phyloP scores from a whole-genome alignment of 345 rosid genomes.

The Linum trigynum region DNA sequence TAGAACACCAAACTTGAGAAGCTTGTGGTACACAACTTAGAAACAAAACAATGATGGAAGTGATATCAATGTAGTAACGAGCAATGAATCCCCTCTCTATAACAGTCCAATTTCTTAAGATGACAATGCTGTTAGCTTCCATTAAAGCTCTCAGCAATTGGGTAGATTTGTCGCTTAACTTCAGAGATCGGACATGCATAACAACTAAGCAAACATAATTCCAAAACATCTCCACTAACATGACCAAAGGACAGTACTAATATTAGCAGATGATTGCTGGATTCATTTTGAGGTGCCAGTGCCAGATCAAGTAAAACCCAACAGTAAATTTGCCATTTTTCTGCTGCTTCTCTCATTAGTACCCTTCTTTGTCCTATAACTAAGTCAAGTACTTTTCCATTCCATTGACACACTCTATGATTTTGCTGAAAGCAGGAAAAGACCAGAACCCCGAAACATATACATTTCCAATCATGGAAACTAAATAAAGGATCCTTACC shows the following conservation, averaged over 20 bases:
- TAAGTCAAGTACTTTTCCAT: not conserved
- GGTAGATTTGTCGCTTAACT: too few relatives aligned
- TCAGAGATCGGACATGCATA: too few relatives aligned
- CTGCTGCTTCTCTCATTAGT: not conserved
- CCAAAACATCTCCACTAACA: not conserved
- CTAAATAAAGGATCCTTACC: constrained; percentile 37
- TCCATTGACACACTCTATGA: not conserved
- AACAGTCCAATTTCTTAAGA: too few relatives aligned
- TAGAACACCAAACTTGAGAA: not conserved
- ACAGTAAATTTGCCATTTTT: not conserved
- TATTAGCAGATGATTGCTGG: not conserved
- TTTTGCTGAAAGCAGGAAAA: not conserved
- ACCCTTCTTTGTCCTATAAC: not conserved
- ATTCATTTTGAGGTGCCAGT: not conserved
- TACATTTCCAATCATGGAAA: not conserved
- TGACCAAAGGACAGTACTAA: not conserved
- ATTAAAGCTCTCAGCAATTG: too few relatives aligned
- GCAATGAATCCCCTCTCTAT: too few relatives aligned
- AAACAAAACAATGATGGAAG: not conserved
- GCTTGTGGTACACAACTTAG: not conserved
- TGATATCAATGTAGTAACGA: not conserved
- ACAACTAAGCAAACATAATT: not conserved
- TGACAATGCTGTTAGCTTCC: too few relatives aligned
- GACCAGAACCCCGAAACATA: not conserved
- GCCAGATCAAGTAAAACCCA: too few relatives aligned